phyloP scores from a whole-genome alignment of 208 protist genomes.

The Leishmania major region DNA sequence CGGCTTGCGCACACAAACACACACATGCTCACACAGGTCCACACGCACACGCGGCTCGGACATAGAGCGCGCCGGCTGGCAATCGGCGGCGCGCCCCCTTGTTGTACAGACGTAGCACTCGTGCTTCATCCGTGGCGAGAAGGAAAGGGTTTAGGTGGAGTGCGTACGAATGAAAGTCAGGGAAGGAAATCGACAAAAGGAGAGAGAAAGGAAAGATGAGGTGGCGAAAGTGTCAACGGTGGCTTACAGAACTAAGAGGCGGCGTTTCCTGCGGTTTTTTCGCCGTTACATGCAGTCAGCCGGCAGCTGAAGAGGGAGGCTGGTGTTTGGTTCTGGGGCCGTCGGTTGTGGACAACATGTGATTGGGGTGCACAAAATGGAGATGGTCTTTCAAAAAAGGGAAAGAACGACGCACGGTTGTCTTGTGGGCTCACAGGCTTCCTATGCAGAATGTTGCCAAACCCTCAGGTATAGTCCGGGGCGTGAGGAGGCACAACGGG shows the following conservation, averaged over 20 bases:
- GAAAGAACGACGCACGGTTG: background rate
- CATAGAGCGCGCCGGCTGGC: slow-evolving; percentile 18
- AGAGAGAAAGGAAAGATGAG: background rate
- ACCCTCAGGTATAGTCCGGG: background rate
- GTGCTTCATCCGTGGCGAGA: slow-evolving; percentile 9
- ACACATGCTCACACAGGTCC: background rate
- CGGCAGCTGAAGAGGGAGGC: background rate
- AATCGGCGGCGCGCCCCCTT: slow-evolving; percentile 20
- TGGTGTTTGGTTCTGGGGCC: background rate
- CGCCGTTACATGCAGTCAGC: background rate
- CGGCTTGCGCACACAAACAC: background rate
- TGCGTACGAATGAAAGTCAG: background rate
- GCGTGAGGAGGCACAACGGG: background rate
- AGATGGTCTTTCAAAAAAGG: background rate
- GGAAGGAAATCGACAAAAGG: background rate
- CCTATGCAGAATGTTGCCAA: background rate
- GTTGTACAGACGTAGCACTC: background rate
- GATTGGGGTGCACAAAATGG: background rate
- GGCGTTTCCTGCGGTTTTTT: background rate
- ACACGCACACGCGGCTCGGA: slow-evolving; percentile 1
- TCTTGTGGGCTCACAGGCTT: background rate
- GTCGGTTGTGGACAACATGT: background rate
- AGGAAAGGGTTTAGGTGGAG: background rate
- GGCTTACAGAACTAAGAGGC: background rate
- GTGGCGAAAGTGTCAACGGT: background rate